A percentile compares a stretch with the other conserved stretches of the same genome.
phyloP scores from a whole-genome alignment of 352 stramenopile species.

The Globisporangium echinulatum region DNA sequence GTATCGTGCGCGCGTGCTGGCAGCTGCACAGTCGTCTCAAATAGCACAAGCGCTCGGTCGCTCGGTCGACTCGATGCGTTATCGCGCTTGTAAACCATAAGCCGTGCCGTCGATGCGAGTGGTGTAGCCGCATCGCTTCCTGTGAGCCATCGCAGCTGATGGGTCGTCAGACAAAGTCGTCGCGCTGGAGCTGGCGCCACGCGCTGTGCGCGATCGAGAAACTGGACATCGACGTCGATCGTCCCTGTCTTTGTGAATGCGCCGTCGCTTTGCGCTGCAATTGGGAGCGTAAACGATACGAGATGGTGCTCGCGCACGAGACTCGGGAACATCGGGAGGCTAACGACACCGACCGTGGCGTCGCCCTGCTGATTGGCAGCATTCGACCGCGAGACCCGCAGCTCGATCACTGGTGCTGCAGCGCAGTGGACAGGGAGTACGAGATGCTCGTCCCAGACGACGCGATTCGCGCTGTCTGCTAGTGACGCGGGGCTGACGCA shows the following conservation, averaged over 20 bases:
- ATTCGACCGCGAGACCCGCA: conserved; percentile 11
- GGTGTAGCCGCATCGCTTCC: not conserved
- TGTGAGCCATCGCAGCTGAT: conserved; percentile 11
- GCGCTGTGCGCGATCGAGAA: conserved; percentile 11
- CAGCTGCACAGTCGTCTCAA: conserved; percentile 1
- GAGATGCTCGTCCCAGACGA: conserved; percentile 35
- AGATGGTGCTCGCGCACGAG: conserved; percentile 22
- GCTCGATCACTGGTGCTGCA: conserved; percentile 15
- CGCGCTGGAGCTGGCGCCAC: conserved; percentile 1
- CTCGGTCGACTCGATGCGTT: no score
- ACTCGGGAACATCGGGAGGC: conserved; percentile 22
- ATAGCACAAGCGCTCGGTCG: not conserved
- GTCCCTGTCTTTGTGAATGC: conserved; percentile 9
- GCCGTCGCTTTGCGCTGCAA: conserved; percentile 1
- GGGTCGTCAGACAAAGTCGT: conserved; percentile 16
- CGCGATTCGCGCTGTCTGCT: not conserved
- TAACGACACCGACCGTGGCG: conserved; percentile 13
- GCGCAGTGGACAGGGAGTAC: conserved; percentile 12
- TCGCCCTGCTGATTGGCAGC: not conserved
- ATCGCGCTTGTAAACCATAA: not conserved
- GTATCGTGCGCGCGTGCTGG: not conserved
- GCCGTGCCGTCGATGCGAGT: conserved; percentile 1
- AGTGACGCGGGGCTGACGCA: not conserved
- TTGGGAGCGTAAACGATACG: conserved; percentile 22
- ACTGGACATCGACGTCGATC: conserved; percentile 30